Evolutionary conservation across 352 stramenopile genomes (phyloP), one percentile per base, ranked within the genome.

Genomic region (Paralagenidium karlingii): DNA sequence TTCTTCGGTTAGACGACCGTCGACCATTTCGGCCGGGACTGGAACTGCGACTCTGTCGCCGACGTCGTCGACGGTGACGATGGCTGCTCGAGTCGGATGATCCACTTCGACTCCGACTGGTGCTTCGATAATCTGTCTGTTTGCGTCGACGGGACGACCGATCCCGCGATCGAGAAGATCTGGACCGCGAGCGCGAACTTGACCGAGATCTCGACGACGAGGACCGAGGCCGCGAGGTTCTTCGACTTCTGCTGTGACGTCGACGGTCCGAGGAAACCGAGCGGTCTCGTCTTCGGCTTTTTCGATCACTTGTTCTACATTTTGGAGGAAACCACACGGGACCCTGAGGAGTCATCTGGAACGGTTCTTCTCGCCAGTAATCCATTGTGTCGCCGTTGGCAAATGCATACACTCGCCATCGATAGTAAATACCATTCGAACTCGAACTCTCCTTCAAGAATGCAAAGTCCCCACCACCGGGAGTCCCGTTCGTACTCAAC

Each of bases 331-430:
- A 22, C 70, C 75, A 88, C n/a, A 81, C 24, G 8, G 64, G 43
- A 1, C 67, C 71, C 18, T 76, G 51, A 2, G 38, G 22, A 5
- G 53, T 66, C 70, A 88, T 88, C 38, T 77, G 63, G 24, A 84
- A 88, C 2, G 68, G 61, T 3, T 45, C 48, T 31, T 65, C 59
- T 28, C 54, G 52, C 71, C 68, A 86, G 11, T 28, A 34, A n/a
- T 43, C 24, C 20, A 62, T 49, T 9, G 55, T 51, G 29, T 88
- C 75, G 13, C 71, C 75, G 68, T 83, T 82, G 9, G 59, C 66
- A 10, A 84, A 68, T 34, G 75, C 60, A 29, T 71, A 85, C 18
- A 86, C 71, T 31, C 67, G 43, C 75, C 75, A 88, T 8, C 71
- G 61, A 43, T 86, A 88, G 49, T 88, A 88, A 13, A 71, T 25